Base-by-base conservation (phyloP, 495 filamentous ascomycete species). In the Penicillium samsonianum region DNA sequence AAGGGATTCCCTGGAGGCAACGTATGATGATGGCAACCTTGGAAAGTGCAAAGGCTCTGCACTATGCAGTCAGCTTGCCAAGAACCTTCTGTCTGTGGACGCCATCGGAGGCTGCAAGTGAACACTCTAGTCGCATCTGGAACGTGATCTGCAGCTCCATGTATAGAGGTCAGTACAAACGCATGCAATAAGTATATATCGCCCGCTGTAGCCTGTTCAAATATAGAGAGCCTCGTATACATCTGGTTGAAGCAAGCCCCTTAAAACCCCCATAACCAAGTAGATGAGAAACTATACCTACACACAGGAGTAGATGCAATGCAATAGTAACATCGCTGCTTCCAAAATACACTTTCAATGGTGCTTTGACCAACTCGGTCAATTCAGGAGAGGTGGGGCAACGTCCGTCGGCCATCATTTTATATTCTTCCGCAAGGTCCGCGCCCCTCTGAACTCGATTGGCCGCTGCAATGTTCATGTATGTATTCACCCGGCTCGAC, bases 371-470 rank as follows among this genome's bases (percentile, higher is more conserved):
- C 62, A 67, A 55, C 61, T 62, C 62, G 60, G 68, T 61, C 68
- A 59, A 64, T 67, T 66, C 62, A 70, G 65, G 67, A 67, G 59
- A 61, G 57, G 65, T 62, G 59, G 65, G 58, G 58, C 60, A 53
- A 40, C 38, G 33, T 48, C 52, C 20, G 30, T 25, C n/a, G n/a
- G 53, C 19, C 55, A 46, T 26, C 58, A 59, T 50, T 55, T 60
- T 49, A 59, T 55, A 56, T 53, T 62, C 51, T 65, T 59, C 65
- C 65, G 57, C 60, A 59, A 67, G 52, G 62, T 67, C 62, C 65
- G 59, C 61, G 35, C 30, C 46, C 60, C 37, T 20, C 48, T 25
- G 44, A 23, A 10, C 33, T 44, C 35, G 57, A 50, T 50, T 53
- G 49, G 56, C 46, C 25, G 44, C 33, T 30, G 14, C 30, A 30